Evolutionary conservation across 495 filamentous ascomycete genomes (phyloP).

Genomic region (Rusavskia elegans): DNA sequence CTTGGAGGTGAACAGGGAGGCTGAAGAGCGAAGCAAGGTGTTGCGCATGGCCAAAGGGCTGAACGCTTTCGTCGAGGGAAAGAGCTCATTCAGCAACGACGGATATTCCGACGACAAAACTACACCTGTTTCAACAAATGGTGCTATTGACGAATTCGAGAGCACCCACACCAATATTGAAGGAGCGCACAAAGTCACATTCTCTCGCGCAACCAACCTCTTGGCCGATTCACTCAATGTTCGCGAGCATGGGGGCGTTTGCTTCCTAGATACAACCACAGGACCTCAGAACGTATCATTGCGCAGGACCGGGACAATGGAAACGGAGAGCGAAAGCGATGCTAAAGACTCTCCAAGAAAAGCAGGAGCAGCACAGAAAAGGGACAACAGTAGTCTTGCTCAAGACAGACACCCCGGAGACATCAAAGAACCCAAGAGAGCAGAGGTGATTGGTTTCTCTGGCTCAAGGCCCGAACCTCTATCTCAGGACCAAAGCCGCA

Average conservation of each 20-base stretch:
- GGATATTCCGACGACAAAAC: not conserved
- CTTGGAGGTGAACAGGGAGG: constrained; percentile 39
- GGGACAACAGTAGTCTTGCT: not conserved
- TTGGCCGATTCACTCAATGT: constrained; percentile 40
- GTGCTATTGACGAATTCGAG: not conserved
- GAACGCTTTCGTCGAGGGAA: constrained; percentile 46
- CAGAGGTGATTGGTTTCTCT: constrained; percentile 14
- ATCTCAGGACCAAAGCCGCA: not conserved
- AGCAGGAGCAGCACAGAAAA: not conserved
- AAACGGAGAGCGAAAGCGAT: not conserved
- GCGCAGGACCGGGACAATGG: not conserved
- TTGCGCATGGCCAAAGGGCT: constrained; percentile 45
- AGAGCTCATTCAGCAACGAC: not conserved
- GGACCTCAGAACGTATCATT: not conserved
- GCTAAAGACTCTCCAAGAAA: not conserved
- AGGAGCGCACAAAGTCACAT: constrained; percentile 26
- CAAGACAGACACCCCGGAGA: not conserved
- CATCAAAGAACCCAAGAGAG: not conserved
- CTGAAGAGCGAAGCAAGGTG: constrained; percentile 38
- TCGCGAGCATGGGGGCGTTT: constrained; percentile 32
- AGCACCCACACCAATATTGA: not conserved
- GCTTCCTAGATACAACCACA: constrained; percentile 29
- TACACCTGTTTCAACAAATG: no score
- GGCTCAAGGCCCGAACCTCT: constrained; percentile 8
- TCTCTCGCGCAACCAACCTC: constrained; percentile 39